phyloP scores from a whole-genome alignment of 805 yeast species.

The Lipomyces orientalis region DNA sequence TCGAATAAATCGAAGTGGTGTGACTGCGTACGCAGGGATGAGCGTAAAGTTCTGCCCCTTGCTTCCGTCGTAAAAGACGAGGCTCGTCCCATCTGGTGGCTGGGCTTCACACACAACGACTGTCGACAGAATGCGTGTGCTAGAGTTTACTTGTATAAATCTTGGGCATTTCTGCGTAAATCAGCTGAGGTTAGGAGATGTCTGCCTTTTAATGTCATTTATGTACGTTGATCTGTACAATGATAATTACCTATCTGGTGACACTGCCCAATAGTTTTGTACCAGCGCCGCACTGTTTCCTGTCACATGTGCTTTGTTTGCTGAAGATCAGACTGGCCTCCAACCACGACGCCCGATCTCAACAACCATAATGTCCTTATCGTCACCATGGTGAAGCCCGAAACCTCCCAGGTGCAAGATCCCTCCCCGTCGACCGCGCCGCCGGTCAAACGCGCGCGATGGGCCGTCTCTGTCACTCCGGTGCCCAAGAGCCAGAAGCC shows the following conservation, averaged over 20 bases:
- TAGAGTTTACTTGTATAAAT: too few species aligned
- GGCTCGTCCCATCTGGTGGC: too few species aligned
- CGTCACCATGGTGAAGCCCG: background rate
- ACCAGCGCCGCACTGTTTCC: background rate
- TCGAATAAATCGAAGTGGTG: background rate
- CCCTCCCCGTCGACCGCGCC: slow-evolving; percentile 1
- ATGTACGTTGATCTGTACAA: too few species aligned
- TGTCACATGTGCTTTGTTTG: background rate
- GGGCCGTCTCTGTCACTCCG: slow-evolving; percentile 24
- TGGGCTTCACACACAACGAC: too few species aligned
- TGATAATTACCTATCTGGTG: too few species aligned
- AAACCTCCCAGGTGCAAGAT: background rate
- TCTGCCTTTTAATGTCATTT: too few species aligned
- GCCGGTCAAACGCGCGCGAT: slow-evolving; percentile 11
- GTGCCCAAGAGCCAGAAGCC: slow-evolving; percentile 38
- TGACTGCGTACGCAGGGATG: background rate
- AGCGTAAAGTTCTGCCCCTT: background rate
- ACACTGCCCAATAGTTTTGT: background rate
- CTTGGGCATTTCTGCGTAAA: too few species aligned
- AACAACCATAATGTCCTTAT: background rate
- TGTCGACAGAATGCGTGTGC: too few species aligned
- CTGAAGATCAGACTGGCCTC: background rate
- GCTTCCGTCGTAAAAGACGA: background rate
- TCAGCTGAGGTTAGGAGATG: too few species aligned
- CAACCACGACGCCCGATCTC: background rate